These are phyloP conservation scores for Curvularia eragrostidis DNA, from an alignment of 2,329 filamentous ascomycete species.

Conservation along the genomic window DNA sequence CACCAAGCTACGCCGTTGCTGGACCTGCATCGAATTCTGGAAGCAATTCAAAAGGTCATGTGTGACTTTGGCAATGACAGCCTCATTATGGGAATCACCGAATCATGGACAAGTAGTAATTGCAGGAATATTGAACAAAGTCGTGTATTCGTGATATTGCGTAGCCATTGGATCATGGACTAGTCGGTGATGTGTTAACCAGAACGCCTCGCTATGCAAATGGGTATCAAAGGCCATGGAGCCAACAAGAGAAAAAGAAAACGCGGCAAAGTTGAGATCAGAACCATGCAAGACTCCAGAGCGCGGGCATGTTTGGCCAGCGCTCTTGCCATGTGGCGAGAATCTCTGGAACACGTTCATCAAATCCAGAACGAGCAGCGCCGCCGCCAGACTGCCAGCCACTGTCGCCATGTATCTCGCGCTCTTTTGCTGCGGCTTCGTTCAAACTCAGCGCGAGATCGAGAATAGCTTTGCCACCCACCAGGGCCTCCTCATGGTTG, in stretches of 20 bases:
- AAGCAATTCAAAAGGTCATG: conserved; percentile 7
- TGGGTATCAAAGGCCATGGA: conserved; percentile 29
- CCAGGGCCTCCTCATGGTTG: conserved; percentile 93
- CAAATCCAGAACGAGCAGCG: conserved; percentile 76
- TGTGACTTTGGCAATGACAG: conserved; percentile 1
- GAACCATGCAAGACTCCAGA: conserved; percentile 97
- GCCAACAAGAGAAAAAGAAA: conserved; percentile 6
- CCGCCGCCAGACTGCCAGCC: conserved; percentile 70
- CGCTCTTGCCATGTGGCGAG: conserved; percentile 92
- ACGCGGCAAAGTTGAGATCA: conserved; percentile 48
- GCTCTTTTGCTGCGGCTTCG: conserved; percentile 77
- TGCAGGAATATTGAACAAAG: background rate
- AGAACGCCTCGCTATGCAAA: conserved; percentile 34
- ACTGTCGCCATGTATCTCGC: conserved; percentile 67
- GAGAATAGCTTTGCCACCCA: conserved; percentile 89
- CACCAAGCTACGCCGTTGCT: conserved; percentile 9
- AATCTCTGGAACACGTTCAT: conserved; percentile 91
- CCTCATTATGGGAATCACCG: background rate
- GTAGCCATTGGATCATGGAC: background rate
- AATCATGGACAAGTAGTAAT: background rate
- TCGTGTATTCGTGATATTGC: conserved; percentile 5
- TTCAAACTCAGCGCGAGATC: conserved; percentile 89
- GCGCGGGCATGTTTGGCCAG: conserved; percentile 87
- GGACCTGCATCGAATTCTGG: background rate
- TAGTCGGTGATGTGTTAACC: background rate